Evolutionary conservation across 345 rosid genomes (phyloP), one percentile per base, ranked within the genome.

Genomic region (Dipteronia sinensis): DNA sequence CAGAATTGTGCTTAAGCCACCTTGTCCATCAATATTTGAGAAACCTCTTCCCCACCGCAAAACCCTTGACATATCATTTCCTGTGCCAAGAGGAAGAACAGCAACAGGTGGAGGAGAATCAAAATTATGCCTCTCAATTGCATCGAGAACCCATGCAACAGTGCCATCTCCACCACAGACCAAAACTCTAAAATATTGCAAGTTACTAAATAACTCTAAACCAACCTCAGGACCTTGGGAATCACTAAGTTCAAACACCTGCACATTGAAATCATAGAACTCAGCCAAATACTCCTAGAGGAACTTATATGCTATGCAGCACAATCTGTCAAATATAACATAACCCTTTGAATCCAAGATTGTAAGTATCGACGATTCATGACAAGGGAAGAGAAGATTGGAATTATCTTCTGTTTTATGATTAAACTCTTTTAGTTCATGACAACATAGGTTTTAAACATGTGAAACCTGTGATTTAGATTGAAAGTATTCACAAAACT

Each of bases 161-260:
- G 97, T 91, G 49, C 97, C 97, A 85, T 93, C 97, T 70, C 97
- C 97, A 58, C 97, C 97, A 75, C 97, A 91, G 19, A 88, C 94
- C 83, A 93, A 86, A 82, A 91, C 89, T 81, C 92, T 87, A 66
- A 91, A 93, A 77, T 91, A 89, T 34, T 85, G 91, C 53, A 88
- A 86, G 69, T 80, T 82, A 75, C 90, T 86, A 84, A 83, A 93
- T 77, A 93, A 76, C 74, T 91, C 87, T 77, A 93, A 80, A 80
- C 94, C 97, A 62, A 85, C 86, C 79, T 91, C 95, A 70, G 97
- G 95, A 68, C 97, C 95, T 72, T 85, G 90, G 77, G 89, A 89
- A 63, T 95, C 85, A 68, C 89, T 85, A 74, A 93, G 86, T 75
- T 88, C 95, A 83, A 91, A 88, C 69, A 93, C 92, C 95, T 93